phyloP scores from a whole-genome alignment of 2,329 filamentous ascomycete species.

The Blumeriella jaapii region DNA sequence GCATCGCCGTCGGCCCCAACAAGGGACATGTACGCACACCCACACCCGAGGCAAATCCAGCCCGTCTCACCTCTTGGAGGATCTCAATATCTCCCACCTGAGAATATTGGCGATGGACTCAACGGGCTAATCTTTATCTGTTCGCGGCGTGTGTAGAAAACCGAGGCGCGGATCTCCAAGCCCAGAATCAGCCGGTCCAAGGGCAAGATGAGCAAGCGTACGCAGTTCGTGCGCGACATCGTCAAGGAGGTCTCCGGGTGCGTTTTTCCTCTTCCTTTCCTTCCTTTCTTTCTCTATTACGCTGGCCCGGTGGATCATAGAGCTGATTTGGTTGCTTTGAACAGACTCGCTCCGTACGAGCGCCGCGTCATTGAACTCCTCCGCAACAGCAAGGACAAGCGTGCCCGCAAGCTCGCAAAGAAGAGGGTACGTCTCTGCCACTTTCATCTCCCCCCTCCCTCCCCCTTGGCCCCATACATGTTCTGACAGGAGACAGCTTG shows the following conservation, averaged over 20 bases:
- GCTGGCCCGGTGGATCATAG: not conserved
- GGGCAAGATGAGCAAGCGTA: constrained; percentile 94
- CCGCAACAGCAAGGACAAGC: constrained; percentile 99
- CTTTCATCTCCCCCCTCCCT: not conserved
- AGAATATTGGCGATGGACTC: constrained; percentile 35
- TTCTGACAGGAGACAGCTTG: constrained; percentile 50
- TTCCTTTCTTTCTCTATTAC: not conserved
- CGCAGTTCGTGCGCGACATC: constrained; percentile 91
- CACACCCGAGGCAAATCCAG: constrained; percentile 10
- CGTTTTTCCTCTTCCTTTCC: constrained; percentile 28
- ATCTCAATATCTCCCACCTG: constrained; percentile 39
- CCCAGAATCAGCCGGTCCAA: constrained; percentile 75
- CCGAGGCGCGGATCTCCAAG: constrained; percentile 67
- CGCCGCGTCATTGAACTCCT: constrained; percentile 98
- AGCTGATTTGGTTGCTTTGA: no score
- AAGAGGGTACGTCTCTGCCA: constrained; percentile 63
- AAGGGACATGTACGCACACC: constrained; percentile 51
- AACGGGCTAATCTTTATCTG: constrained; percentile 29
- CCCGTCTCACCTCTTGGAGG: constrained; percentile 62
- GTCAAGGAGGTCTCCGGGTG: constrained; percentile 97
- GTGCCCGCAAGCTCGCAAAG: constrained; percentile 97
- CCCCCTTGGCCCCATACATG: not conserved
- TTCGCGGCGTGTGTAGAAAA: constrained; percentile 50
- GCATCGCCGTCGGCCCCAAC: constrained; percentile 51
- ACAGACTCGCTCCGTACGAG: constrained; percentile 87